phyloP scores from a whole-genome alignment of 2,329 filamentous ascomycete genomes.

The Trichophyton verrucosum region DNA sequence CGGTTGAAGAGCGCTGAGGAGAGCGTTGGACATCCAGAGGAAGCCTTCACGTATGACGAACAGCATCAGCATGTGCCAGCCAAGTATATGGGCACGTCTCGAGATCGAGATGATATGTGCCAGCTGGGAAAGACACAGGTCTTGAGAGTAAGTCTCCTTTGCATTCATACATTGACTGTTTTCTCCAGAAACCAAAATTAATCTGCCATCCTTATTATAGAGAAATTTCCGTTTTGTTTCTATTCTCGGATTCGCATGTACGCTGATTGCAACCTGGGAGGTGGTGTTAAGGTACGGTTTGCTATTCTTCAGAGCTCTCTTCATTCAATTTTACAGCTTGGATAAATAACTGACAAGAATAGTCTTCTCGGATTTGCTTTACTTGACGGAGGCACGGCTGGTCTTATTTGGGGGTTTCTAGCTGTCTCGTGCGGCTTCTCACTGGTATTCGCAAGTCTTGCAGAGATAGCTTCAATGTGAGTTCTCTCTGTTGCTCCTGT shows the following conservation, averaged over 20 bases:
- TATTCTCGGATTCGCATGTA: constrained; percentile 36
- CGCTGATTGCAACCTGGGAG: constrained; percentile 34
- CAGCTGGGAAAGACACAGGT: constrained; percentile 29
- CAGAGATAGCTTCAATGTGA: constrained; percentile 36
- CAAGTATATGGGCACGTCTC: constrained; percentile 27
- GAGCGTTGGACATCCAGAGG: neutral
- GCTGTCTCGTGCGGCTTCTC: constrained; percentile 22
- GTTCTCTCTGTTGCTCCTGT: neutral
- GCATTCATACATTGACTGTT: neutral
- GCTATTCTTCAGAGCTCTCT: neutral
- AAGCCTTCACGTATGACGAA: constrained; percentile 15
- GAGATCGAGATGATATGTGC: constrained; percentile 29
- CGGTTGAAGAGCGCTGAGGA: constrained; percentile 2
- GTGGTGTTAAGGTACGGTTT: constrained; percentile 26
- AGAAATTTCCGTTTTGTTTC: constrained; percentile 36
- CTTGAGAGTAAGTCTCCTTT: constrained; percentile 21
- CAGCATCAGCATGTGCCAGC: constrained; percentile 20
- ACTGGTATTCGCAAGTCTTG: constrained; percentile 29
- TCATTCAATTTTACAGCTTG: too few species aligned
- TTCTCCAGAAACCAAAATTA: neutral
- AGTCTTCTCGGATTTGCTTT: constrained; percentile 23
- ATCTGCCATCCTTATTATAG: constrained; percentile 17
- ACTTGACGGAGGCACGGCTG: constrained; percentile 27
- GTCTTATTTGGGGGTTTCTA: constrained; percentile 28
- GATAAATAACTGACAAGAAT: neutral